phyloP scores from a whole-genome alignment of 2,329 filamentous ascomycete species.

The Ascosphaera aggregata region DNA sequence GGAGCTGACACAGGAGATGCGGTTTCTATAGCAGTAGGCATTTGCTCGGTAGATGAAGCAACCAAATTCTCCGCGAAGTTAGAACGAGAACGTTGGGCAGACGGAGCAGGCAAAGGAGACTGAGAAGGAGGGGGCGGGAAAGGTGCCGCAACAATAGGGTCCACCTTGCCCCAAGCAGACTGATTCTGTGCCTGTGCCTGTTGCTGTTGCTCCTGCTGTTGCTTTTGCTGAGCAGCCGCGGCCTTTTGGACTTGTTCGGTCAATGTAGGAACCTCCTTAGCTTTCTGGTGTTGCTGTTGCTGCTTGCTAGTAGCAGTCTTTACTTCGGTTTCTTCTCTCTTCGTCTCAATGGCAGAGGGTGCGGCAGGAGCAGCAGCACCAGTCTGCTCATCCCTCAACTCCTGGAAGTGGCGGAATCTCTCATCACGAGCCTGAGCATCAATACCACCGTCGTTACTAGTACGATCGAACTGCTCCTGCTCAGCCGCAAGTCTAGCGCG shows the following conservation, averaged over 20 bases:
- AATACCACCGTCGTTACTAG: conserved; percentile 18
- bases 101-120: conserved; percentile 70
- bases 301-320: conserved; percentile 23
- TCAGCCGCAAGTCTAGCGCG: conserved; percentile 36
- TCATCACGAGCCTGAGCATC: conserved; percentile 33
- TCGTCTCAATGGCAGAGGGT: conserved; percentile 1
- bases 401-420: conserved; percentile 63
- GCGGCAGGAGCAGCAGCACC: conserved; percentile 11
- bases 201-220: conserved; percentile 14
- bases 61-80: conserved; percentile 56
- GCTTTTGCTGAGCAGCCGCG: conserved; percentile 19
- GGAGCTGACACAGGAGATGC: conserved; percentile 16
- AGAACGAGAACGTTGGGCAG: conserved; percentile 61
- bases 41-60: conserved; percentile 45
- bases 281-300: conserved; percentile 4
- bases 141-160: conserved; percentile 40
- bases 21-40: conserved; percentile 47
- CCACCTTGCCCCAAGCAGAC: conserved; percentile 35
- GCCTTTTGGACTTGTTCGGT: conserved; percentile 73
- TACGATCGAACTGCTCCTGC: conserved; percentile 30
- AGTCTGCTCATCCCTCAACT: conserved; percentile 45
- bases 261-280: conserved; percentile 33
- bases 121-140: conserved; percentile 51
- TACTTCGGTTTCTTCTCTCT: too few species aligned
- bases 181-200: conserved; percentile 19